Percentiles rank a stretch among this genome's conserved stretches.
Evolutionary conservation across 768 basidiomycete species (phyloP).

Genomic region (Hypholoma fasciculare): DNA sequence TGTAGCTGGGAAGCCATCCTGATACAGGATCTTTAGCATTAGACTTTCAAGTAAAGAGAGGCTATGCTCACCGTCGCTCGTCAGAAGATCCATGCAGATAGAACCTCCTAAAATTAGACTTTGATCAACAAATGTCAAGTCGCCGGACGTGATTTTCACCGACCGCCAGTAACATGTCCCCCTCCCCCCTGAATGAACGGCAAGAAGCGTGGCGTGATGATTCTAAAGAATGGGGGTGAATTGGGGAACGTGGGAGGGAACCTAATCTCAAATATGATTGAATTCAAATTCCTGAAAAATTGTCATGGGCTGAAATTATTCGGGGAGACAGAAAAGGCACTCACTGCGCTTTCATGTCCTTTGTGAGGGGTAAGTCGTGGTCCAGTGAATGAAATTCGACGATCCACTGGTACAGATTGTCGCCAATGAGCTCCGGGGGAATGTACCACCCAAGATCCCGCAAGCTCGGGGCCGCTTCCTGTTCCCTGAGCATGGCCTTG

Average conservation of each 20-base stretch:
- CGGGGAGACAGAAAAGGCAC: conserved; percentile 15
- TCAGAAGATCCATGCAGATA: conserved; percentile 75
- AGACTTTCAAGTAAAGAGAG: neutral
- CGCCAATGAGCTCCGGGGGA: conserved; percentile 61
- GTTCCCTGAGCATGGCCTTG: conserved; percentile 59
- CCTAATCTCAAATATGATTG: conserved; percentile 71
- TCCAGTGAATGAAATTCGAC: conserved; percentile 76
- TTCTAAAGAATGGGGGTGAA: conserved; percentile 75
- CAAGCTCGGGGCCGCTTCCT: conserved; percentile 43
- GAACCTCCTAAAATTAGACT: conserved; percentile 51
- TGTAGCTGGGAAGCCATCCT: conserved; percentile 74
- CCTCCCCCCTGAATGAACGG: conserved; percentile 73
- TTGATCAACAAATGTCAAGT: neutral
- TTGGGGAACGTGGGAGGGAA: conserved; percentile 69
- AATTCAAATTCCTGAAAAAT: conserved; percentile 49
- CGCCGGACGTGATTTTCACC: conserved; percentile 1
- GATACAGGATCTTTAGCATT: neutral
- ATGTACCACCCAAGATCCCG: conserved; percentile 72
- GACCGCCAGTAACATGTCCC: conserved; percentile 66
- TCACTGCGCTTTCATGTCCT: conserved; percentile 54
- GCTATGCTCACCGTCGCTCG: conserved; percentile 50
- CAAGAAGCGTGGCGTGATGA: conserved; percentile 71
- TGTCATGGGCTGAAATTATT: neutral
- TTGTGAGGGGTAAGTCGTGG: conserved; percentile 53
- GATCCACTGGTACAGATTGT: conserved; percentile 74